These are phyloP conservation scores for Talaromyces wortmannii DNA, from an alignment of 495 filamentous ascomycete genomes.

Conservation along the genomic window DNA sequence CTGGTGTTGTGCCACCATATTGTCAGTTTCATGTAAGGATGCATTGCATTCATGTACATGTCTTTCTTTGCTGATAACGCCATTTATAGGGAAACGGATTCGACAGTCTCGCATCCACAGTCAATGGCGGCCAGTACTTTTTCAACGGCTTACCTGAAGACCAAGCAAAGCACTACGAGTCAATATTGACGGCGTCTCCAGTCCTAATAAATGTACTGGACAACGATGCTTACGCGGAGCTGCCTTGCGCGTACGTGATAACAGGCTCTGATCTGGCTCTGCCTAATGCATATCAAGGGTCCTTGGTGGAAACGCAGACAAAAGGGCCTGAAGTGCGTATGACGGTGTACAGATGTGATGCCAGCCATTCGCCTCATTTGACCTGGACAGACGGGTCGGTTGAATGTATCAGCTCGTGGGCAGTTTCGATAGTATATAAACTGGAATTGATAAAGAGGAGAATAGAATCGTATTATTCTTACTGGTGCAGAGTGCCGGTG, in stretches of 20 bases:
- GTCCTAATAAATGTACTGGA: not conserved
- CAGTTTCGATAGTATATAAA: not conserved
- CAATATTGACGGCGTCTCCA: not conserved
- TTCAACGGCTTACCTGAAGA: slow-evolving; percentile 2
- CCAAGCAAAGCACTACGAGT: not conserved
- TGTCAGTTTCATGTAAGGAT: slow-evolving; percentile 1
- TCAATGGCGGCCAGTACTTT: not conserved
- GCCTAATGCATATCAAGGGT: not conserved
- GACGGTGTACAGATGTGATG: not conserved
- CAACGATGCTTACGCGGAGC: not conserved
- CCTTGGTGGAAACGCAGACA: not conserved
- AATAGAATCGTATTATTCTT: too few relatives aligned
- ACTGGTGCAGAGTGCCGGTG: too few relatives aligned
- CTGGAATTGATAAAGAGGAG: not conserved
- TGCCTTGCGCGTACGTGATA: not conserved
- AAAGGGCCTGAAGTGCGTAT: not conserved
- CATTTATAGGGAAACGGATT: not conserved
- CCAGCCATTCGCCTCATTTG: not conserved
- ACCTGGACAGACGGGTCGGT: not conserved
- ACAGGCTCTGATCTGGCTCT: not conserved
- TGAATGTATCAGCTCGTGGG: not conserved
- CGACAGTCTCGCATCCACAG: slow-evolving; percentile 23
- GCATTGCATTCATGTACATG: not conserved
- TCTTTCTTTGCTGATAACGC: not conserved
- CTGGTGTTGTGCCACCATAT: not conserved